Conservation (phyloP, 163 green algal species). For the Smithsoniella earleae region DNA sequence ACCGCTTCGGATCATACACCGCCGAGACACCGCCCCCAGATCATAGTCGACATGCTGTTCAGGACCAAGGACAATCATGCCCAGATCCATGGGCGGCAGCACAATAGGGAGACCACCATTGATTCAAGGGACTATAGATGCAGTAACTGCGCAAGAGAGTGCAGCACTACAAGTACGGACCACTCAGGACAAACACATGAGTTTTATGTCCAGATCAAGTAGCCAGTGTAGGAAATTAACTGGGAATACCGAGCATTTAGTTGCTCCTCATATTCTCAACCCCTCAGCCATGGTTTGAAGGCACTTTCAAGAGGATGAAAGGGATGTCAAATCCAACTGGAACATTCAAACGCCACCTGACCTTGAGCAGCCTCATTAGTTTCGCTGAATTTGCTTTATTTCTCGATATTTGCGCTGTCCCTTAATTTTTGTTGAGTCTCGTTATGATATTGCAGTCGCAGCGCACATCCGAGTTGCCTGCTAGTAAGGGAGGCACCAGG, state of each 20-base stretch:
- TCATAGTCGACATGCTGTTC: neutral
- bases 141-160: too few species aligned
- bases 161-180: too few species aligned
- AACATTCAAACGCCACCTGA: neutral
- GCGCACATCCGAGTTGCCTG: conserved; percentile 15
- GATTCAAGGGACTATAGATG: too few species aligned
- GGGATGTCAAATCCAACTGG: neutral
- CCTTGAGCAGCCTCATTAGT: neutral
- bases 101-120: too few species aligned
- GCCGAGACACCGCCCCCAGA: too few species aligned
- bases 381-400: neutral
- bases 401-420: neutral
- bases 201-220: too few species aligned
- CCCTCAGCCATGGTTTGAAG: too few species aligned
- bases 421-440: neutral
- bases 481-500: conserved; percentile 27
- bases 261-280: too few species aligned
- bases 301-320: neutral
- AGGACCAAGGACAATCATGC: neutral
- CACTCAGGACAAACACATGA: too few species aligned
- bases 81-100: neutral
- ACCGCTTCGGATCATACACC: too few species aligned
- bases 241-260: too few species aligned
- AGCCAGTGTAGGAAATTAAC: too few species aligned
- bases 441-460: conserved; percentile 24